Base-by-base conservation (phyloP, 805 yeast species). In the Candida sanyiensis region DNA sequence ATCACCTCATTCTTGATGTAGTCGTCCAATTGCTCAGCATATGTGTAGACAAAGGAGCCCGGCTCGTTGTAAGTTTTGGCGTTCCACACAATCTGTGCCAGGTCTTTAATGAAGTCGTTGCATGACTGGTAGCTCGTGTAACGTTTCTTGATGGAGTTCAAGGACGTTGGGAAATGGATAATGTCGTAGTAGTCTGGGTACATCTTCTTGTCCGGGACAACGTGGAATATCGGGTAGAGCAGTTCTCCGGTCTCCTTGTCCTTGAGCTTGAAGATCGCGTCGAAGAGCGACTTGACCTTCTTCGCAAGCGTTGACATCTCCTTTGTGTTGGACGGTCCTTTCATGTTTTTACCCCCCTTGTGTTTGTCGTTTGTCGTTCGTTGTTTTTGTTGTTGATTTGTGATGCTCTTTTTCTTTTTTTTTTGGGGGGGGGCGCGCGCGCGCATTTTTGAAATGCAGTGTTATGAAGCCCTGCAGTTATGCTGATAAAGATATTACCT, bases 61-160 rank as follows among this genome's bases (percentile, higher is more conserved):
- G 77, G 79, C 42, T 77, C 78, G 60, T 90, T 90, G 61, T 81
- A 90, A 33, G 80, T 74, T 44, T 85, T 75, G 3, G 97, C 96
- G 56, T 90, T 90, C 88, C 95, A 86, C 1, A 86, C 74, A 37
- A 90, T 83, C 58, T 85, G 94, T 1, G 82, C 86, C 43, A 89
- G 57, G 58, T 89, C 96, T 41, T 67, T 72, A 26, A 89, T 63
- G 58, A 86, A 88, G 32, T 77, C 80, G 49, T 79, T 83, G 1
- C 85, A 75, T 33, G 67, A 67, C 5, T 63, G 57, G 62, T 88
- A 89, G 35, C 59, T 61, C 28, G 70, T 66, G 25, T 84, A 61
- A 43, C 74, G 69, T 47, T 78, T 72, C 41, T 73, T 78, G 41
- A 89, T 73, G 45, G 82, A 77, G 49, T 80, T 78, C 46, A 89